A percentile compares a stretch with the other conserved stretches of the same genome.
Evolutionary conservation across 148 eudicot species (phyloP).

Genomic region (Chenopodium formosanum): DNA sequence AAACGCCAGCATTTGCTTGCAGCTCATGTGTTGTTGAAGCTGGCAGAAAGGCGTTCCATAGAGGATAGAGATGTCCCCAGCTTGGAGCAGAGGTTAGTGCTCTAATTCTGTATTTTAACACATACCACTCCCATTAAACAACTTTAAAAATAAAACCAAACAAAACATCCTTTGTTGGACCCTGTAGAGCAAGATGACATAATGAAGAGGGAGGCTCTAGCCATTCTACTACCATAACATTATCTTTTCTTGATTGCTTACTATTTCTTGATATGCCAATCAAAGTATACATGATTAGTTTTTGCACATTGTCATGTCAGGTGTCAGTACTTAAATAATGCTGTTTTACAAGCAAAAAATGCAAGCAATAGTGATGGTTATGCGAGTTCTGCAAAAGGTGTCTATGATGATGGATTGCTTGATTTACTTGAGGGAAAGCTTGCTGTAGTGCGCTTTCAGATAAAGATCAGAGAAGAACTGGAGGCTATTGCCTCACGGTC

Average conservation of each 20-base stretch:
- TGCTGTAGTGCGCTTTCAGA: conserved; percentile 90
- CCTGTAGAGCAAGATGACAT: not conserved
- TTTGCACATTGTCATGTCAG: conserved; percentile 42
- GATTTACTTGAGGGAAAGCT: conserved; percentile 96
- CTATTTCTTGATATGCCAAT: conserved; percentile 1
- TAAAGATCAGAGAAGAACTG: conserved; percentile 69
- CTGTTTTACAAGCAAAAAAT: conserved; percentile 94
- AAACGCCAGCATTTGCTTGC: conserved; percentile 97
- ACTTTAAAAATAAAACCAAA: not conserved
- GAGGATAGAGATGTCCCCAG: conserved; percentile 63
- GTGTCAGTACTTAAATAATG: conserved; percentile 86
- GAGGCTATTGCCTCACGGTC: conserved; percentile 55
- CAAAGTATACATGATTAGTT: not conserved
- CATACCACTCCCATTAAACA: not conserved
- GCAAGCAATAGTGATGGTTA: conserved; percentile 51
- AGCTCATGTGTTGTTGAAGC: conserved; percentile 75
- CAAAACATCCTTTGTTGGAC: conserved; percentile 3
- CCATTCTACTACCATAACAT: not conserved
- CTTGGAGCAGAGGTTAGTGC: conserved; percentile 79
- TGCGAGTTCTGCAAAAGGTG: conserved; percentile 48
- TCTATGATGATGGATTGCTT: conserved; percentile 75
- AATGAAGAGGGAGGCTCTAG: not conserved
- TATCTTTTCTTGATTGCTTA: conserved; percentile 5
- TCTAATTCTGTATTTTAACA: not conserved
- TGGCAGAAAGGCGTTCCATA: conserved; percentile 79